Base-by-base conservation (phyloP, 306 rosid species). In the Medicago arabica region DNA sequence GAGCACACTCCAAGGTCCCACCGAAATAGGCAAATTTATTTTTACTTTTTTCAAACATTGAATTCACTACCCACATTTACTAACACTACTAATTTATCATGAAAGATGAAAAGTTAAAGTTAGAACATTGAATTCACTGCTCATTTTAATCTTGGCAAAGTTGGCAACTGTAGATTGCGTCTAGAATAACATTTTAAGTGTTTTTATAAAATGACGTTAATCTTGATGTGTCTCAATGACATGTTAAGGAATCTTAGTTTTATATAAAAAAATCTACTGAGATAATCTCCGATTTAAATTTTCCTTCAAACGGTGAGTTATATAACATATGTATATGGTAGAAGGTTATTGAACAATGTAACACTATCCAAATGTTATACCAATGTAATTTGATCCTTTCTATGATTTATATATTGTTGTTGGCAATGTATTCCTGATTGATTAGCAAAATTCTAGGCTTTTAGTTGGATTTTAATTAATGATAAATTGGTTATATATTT, bases 401-500 rank as follows among this genome's bases (percentile, higher is more conserved):
- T 12, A 13, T 46, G 13, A 12, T 13, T 4, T 15, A 44, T 15
- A 44, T 6, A 46, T 4, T 46, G 51, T 46, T 46, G 16, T 46
- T 46, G 16, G 51, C 51, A 46, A 13, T 46, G 16, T 13, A 46
- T 46, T 46, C 16, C 14, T 34, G 38, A 34, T 34, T 34, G 38
- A 34, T 34, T 34, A 31, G 38, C 38, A 4, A 34, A 34, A 34
- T 34, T 4, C 25, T 17, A 5, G 60, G 41, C 34, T 57, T 9
- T 10, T 3, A 19, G 8, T 19, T 31, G 36, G 13, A 79, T 0
- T 65, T 43, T 10, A 72, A 60, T 72, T 59, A 55, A 21, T 39
- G 9, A 67, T 67, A 62, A 15, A 67, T 31, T 62, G 67, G 44
- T 74, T 46, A 40, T 61, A 44, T 43, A 14, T 81, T 44, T 71